Base-by-base conservation (phyloP, 2,329 filamentous ascomycete genomes). In the Cordyceps militaris region DNA sequence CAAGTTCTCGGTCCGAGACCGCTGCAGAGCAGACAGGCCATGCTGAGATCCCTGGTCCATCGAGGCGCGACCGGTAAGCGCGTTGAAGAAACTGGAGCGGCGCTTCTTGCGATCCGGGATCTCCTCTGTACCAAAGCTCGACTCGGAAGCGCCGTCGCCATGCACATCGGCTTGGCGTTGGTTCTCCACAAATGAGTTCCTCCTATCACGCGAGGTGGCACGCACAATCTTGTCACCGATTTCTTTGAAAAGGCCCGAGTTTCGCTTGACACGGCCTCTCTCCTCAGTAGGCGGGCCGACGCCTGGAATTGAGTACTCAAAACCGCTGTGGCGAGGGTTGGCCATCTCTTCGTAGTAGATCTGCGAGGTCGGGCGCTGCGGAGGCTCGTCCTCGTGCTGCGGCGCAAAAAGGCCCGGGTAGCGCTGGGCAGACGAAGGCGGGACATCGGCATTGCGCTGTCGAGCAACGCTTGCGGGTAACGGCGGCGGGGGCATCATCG, bases 161-260 rank as follows among this genome's bases (percentile, higher is more conserved):
- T 69, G 61, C 51, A 62, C 61, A 14, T 47, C 49, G 3, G 47
- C 63, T 13, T 46, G 51, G 2, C 26, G 61, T 14, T 56, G 65
- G 43, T 58, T 55, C 8, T 66, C 66, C 3, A 64, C 60, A 47
- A 66, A 62, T 28, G 69, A 67, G 36, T 63, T 62, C 21, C 64
- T 68, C 23, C 69, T 68, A 21, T 74, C 70, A 7, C 61, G 62
- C 8, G 71, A 69, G 2, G 66, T 68, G 7, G 65, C 65, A 5
- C 70, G 69, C 16, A 67, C 66, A 44, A 80, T 69, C 56, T 74
- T 74, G 54, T 73, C 74, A 3, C 78, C 75, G 53, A 81, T 70
- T 16, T 79, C 78, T 61, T 79, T 81, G 61, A 83, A 77, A n/a
- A 82, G 66, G 21, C 69, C 74, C 11, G 73, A 77, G 57, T 71